Evolutionary conservation across 768 basidiomycete genomes (phyloP), one percentile per base, ranked within the genome.

Genomic region (Kwoniella sp.): DNA sequence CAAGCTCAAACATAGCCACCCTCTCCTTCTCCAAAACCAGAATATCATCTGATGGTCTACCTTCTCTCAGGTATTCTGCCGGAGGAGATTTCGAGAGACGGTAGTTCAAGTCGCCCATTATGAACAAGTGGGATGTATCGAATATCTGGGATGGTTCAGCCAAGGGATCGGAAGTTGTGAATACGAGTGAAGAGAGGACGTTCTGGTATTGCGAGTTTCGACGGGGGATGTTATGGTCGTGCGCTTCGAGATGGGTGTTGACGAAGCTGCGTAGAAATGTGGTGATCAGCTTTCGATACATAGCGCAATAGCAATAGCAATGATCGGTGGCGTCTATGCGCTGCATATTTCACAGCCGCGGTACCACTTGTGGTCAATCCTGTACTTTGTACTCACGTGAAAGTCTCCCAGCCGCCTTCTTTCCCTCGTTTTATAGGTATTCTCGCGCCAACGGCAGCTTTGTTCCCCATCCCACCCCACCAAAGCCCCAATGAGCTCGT

Each of bases 51-150:
- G 55, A 57, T 19, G 51, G 59, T 33, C 50, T 59, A 6, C 60
- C 56, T 29, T 68, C 71, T 7, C 21, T 27, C 13, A 65, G 62
- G 6, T 52, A 53, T 27, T 59, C 64, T 17, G 55, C 52, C 10
- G 60, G 44, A 19, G 49, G 83, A 67, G 64, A 47, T 47, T 63
- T 55, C 7, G 58, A 46, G 1, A 98, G 79, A 17, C 93, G 87
- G 80, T 93, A 96, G 80, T 97, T 97, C 66, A 96, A 85, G 80
- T 97, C 94, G 6, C 95, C 95, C 33, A 96, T 84, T 77, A 96
- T 84, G 83, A 97, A 96, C 0, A 96, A 83, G 78, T 97, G 91
- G 13, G 91, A 91, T 0, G 92, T 89, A 48, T 87, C 83, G 82
- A 90, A 92, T 50, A 97, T 85, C 12, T 67, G 65, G 46, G 65